phyloP scores from a whole-genome alignment of 768 basidiomycete genomes.

The Podaxis sp. region DNA sequence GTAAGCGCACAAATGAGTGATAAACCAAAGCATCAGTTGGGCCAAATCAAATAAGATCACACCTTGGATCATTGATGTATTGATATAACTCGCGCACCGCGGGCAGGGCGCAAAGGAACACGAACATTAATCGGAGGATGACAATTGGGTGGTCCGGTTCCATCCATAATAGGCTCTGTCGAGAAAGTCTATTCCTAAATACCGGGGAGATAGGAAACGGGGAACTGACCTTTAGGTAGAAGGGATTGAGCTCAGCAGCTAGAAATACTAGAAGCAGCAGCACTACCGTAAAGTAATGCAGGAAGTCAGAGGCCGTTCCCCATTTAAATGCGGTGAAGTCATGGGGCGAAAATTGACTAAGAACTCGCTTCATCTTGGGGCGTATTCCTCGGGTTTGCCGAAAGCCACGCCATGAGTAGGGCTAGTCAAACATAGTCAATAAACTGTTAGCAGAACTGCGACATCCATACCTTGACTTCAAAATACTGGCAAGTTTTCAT shows the following conservation, averaged over 20 bases:
- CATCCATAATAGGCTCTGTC: slow-evolving; percentile 72
- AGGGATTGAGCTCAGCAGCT: slow-evolving; percentile 83
- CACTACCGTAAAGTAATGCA: slow-evolving; percentile 74
- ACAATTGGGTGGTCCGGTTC: slow-evolving; percentile 88
- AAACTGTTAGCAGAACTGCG: slow-evolving; percentile 8
- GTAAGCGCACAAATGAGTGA: neutral
- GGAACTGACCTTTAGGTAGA: slow-evolving; percentile 74
- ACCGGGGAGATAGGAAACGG: neutral
- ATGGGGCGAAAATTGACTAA: slow-evolving; percentile 84
- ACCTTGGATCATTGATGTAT: slow-evolving; percentile 83
- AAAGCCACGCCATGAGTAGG: slow-evolving; percentile 83
- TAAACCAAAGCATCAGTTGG: neutral
- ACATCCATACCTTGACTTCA: slow-evolving; percentile 70
- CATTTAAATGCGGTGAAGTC: slow-evolving; percentile 89
- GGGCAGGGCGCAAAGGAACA: slow-evolving; percentile 85
- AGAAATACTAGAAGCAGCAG: slow-evolving; percentile 75
- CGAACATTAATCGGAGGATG: slow-evolving; percentile 65
- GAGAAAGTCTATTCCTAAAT: slow-evolving; percentile 5
- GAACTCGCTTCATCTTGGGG: slow-evolving; percentile 74
- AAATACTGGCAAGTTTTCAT: slow-evolving; percentile 88
- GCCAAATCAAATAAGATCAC: slow-evolving; percentile 16
- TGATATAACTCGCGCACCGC: slow-evolving; percentile 83
- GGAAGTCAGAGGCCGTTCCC: slow-evolving; percentile 74
- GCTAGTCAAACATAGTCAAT: slow-evolving; percentile 39
- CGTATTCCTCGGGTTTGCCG: slow-evolving; percentile 75